Evolutionary conservation across 192 early-diverging fungal species (phyloP).

Genomic region (Hyaloraphidium curvatum): DNA sequence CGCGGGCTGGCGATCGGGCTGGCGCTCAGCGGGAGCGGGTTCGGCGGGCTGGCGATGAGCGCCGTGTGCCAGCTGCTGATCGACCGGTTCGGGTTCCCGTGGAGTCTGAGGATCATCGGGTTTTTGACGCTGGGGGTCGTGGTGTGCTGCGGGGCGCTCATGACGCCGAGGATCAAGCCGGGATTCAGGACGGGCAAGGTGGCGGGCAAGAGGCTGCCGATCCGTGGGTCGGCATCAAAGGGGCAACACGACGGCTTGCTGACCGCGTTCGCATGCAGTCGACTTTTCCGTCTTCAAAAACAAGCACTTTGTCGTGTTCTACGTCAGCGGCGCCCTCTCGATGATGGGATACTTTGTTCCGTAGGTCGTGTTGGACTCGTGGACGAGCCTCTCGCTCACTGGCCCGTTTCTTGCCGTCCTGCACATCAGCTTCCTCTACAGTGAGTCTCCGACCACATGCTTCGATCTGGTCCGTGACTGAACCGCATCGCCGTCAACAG

Average conservation of each 20-base stretch:
- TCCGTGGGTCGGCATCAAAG: background rate
- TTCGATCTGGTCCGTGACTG: background rate
- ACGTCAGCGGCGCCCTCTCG: background rate
- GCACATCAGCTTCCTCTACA: background rate
- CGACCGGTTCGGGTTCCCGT: slow-evolving; percentile 27
- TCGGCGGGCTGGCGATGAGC: slow-evolving; percentile 49
- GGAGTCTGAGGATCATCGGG: slow-evolving; percentile 49
- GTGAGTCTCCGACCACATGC: background rate
- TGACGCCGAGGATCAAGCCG: background rate
- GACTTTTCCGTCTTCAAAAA: background rate
- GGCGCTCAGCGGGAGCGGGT: slow-evolving; percentile 28
- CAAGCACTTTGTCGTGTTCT: background rate
- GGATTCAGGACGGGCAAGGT: too few relatives aligned
- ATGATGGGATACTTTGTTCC: background rate
- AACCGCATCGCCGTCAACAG: background rate
- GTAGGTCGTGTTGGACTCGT: too few relatives aligned
- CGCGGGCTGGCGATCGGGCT: slow-evolving; percentile 51
- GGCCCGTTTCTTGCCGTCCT: too few relatives aligned
- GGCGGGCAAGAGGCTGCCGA: too few relatives aligned
- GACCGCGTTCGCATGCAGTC: background rate
- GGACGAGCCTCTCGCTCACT: too few relatives aligned
- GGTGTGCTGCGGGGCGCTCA: background rate
- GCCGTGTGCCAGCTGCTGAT: slow-evolving; percentile 38
- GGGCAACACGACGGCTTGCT: background rate
- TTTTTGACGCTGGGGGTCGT: slow-evolving; percentile 19